phyloP scores from a whole-genome alignment of 257 asterid genomes.

The Scutellaria galericulata region DNA sequence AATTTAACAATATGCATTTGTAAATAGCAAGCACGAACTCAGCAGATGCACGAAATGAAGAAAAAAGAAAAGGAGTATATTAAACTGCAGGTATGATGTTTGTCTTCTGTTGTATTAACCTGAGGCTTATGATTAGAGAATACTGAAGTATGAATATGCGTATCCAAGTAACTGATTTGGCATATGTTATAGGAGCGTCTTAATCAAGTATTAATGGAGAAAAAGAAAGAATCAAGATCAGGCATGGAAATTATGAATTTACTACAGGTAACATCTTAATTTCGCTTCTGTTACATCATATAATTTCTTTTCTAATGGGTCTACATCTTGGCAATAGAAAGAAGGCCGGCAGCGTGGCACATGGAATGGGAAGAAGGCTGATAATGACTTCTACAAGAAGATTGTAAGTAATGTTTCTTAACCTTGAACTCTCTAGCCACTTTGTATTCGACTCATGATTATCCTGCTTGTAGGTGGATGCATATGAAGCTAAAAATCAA shows the following conservation, averaged over 20 bases:
- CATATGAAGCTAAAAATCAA: slow-evolving; percentile 86
- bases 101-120: slow-evolving; percentile 2
- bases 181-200: slow-evolving; percentile 65
- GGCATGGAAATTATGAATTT: slow-evolving; percentile 95
- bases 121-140: neutral
- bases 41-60: slow-evolving; percentile 89
- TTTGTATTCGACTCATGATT: slow-evolving; percentile 17
- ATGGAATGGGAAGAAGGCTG: slow-evolving; percentile 86
- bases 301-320: slow-evolving; percentile 19
- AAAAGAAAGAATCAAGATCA: slow-evolving; percentile 92
- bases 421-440: slow-evolving; percentile 20
- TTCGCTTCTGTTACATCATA: slow-evolving; percentile 21
- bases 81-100: slow-evolving; percentile 63
- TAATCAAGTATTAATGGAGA: slow-evolving; percentile 89
- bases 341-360: slow-evolving; percentile 97
- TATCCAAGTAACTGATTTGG: neutral
- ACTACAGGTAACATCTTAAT: slow-evolving; percentile 61
- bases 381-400: slow-evolving; percentile 84
- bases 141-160: neutral
- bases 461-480: slow-evolving; percentile 69
- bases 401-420: slow-evolving; percentile 58
- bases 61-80: slow-evolving; percentile 84
- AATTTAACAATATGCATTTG: slow-evolving; percentile 10
- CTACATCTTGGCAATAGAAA: slow-evolving; percentile 56
- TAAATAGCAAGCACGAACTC: slow-evolving; percentile 82